Evolutionary conservation across 179 eudicot genomes (phyloP).

Genomic region (Silene vulgaris): DNA sequence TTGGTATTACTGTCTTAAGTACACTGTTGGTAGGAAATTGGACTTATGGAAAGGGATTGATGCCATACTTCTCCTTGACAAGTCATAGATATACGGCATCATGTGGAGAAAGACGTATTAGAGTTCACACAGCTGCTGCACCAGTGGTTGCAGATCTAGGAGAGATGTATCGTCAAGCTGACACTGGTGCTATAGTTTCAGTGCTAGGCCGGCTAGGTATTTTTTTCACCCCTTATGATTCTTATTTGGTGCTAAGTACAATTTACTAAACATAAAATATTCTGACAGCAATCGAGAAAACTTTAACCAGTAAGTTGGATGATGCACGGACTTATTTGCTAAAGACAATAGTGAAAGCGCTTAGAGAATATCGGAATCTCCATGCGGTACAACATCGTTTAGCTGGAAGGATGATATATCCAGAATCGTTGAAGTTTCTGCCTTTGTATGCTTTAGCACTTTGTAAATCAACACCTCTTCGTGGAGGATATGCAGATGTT

Average conservation of each 20-base stretch:
- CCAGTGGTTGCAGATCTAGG: conserved; percentile 88
- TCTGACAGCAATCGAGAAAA: conserved; percentile 81
- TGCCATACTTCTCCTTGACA: conserved; percentile 35
- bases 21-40: neutral
- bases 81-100: conserved; percentile 76
- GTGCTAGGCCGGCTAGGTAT: conserved; percentile 82
- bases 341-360: conserved; percentile 63
- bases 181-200: conserved; percentile 83
- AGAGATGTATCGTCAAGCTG: conserved; percentile 94
- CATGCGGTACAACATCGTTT: conserved; percentile 85
- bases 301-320: conserved; percentile 70
- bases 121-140: conserved; percentile 97
- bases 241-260: neutral
- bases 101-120: conserved; percentile 96
- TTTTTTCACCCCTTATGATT: neutral
- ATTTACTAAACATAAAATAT: conserved; percentile 7
- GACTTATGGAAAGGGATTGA: conserved; percentile 9
- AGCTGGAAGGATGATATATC: conserved; percentile 89
- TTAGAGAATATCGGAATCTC: conserved; percentile 83
- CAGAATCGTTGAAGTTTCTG: conserved; percentile 78
- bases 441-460: conserved; percentile 70
- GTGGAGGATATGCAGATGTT: conserved; percentile 86
- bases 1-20: neutral
- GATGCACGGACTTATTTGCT: conserved; percentile 68
- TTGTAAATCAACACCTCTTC: conserved; percentile 70